Percentiles rank a stretch among this genome's conserved stretches.
phyloP scores from a whole-genome alignment of 305 asterid genomes.

The Fraxinus greggii region DNA sequence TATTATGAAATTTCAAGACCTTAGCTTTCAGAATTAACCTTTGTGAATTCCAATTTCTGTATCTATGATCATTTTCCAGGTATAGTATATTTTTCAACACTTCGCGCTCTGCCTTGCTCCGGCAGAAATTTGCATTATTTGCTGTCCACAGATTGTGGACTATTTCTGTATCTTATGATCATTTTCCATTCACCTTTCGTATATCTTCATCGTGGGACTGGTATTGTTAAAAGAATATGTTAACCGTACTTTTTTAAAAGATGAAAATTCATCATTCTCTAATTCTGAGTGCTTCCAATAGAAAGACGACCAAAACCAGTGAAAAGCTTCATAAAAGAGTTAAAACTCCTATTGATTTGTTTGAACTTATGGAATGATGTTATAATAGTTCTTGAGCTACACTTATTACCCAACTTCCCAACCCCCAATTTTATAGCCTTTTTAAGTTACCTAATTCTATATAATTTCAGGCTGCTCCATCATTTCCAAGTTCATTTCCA shows the following conservation, averaged over 20 bases:
- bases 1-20: not conserved
- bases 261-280: not conserved
- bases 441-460: constrained; percentile 5
- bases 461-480: constrained; percentile 78
- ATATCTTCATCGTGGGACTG: not conserved
- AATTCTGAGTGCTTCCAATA: not conserved
- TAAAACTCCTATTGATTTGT: not conserved
- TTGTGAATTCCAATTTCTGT: not conserved
- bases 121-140: not conserved
- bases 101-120: not conserved
- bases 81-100: not conserved
- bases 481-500: constrained; percentile 92
- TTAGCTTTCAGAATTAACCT: not conserved
- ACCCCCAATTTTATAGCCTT: not conserved
- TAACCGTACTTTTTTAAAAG: constrained; percentile 2
- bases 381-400: not conserved
- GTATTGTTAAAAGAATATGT: not conserved
- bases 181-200: constrained; percentile 14
- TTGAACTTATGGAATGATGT: constrained; percentile 25
- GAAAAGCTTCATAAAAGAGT: not conserved
- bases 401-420: not conserved
- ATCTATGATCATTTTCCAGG: not conserved
- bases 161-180: too few species aligned
- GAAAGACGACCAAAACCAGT: not conserved
- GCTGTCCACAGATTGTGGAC: not conserved